phyloP scores from a whole-genome alignment of 352 stramenopile species.

The Halophytophthora batemanensis region DNA sequence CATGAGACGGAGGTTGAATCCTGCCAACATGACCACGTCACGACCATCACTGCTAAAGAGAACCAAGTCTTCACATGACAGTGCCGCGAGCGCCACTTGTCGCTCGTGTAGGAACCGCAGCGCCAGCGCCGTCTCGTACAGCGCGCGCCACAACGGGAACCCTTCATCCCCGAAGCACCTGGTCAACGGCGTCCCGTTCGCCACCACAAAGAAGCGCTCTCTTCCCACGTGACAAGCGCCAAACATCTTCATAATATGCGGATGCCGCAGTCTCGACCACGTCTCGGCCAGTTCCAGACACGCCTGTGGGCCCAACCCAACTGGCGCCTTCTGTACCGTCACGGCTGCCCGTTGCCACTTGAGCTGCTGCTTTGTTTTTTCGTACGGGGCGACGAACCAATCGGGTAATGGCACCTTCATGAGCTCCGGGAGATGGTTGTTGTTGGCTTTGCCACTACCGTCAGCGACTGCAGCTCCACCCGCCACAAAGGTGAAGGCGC shows the following conservation, averaged over 20 bases:
- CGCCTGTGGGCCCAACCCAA: conserved; percentile 5
- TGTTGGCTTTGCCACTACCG: conserved; percentile 11
- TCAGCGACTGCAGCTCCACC: too few relatives aligned
- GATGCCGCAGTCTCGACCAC: conserved; percentile 25
- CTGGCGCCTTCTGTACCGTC: conserved; percentile 16
- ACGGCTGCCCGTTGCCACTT: conserved; percentile 29
- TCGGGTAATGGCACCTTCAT: conserved; percentile 20
- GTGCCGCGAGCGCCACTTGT: conserved; percentile 13
- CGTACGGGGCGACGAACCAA: conserved; percentile 32
- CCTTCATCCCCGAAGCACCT: conserved; percentile 20
- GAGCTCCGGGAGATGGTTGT: conserved; percentile 14
- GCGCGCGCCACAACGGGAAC: conserved; percentile 26
- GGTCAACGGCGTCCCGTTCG: conserved; percentile 23
- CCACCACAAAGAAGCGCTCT: conserved; percentile 27
- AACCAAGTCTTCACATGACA: conserved; percentile 29
- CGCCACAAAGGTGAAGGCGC: conserved; percentile 21
- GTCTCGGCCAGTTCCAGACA: conserved; percentile 20
- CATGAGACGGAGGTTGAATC: conserved; percentile 24
- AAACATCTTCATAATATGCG: conserved; percentile 28
- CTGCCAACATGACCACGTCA: conserved; percentile 19
- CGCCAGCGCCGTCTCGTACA: conserved; percentile 25
- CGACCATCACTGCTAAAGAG: conserved; percentile 21
- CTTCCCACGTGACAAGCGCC: conserved; percentile 27
- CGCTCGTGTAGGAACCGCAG: conserved; percentile 25
- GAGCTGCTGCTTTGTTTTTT: conserved; percentile 20